Base-by-base conservation (phyloP, 2,329 filamentous ascomycete genomes). In the Nectriaceae sp. region DNA sequence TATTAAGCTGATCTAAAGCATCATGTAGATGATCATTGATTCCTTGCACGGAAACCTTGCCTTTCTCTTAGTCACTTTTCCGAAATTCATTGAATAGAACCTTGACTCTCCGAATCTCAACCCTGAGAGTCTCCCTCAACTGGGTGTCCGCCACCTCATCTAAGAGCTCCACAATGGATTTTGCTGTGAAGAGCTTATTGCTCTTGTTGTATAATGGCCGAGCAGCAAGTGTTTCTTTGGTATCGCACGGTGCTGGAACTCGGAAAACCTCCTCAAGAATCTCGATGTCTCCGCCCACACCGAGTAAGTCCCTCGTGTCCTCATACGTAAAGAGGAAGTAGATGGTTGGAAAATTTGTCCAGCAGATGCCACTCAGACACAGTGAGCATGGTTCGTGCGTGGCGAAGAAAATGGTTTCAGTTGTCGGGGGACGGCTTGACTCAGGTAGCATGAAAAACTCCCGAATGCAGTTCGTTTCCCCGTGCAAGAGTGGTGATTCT, bases 251-350 rank as follows among this genome's bases (percentile, higher is more conserved):
- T 31, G 26, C 26, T 15, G 10, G 26, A 15, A 31, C 26, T 15
- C 26, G 26, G 15, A 31, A 31, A 31, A 31, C 26, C 26, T 31
- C 26, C 26, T 31, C 26, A 31, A 31, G 26, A 31, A 31, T 31
- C 10, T 31, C 26, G 15, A 31, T 31, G 26, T 31, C 26, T 8
- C 26, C 26, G 15, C 15, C 10, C 8, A 31, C 26, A 10, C 26
- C 26, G 10, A 31, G 15, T 15, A 31, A 15, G 15, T 31, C 26
- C 15, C 26, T 8, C 26, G 26, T 31, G 26, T 31, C 26, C 26
- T 31, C 26, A 31, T 60, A 44, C 16, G 20, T 41, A 11, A 38
- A 38, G 8, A 38, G 16, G 16, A 10, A 38, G 35, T 38, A 38
- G 10, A 38, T 16, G 18, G 16, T 38, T 8, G 35, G 35, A 18